Conservation (phyloP, 768 basidiomycete genomes). For the Suillus sp. region DNA sequence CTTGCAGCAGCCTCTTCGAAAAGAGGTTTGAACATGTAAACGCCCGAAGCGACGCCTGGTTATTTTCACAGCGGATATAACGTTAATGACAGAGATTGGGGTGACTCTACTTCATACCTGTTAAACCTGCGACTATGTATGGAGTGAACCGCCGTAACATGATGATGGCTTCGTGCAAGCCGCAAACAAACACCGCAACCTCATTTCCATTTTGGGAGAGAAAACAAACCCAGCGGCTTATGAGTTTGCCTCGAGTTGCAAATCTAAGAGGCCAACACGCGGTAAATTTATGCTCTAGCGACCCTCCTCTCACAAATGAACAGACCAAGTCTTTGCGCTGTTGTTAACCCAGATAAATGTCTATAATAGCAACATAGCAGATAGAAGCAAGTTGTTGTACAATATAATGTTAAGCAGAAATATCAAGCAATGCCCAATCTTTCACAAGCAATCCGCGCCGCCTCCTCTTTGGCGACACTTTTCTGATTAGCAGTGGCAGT, state of each 20-base stretch:
- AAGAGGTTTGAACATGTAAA: slow-evolving; percentile 66
- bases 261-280: background rate
- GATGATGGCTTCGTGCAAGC: slow-evolving; percentile 20
- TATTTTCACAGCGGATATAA: slow-evolving; percentile 8
- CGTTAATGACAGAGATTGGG: slow-evolving; percentile 7
- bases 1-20: slow-evolving; percentile 25
- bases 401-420: slow-evolving; percentile 5
- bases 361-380: background rate
- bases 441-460: slow-evolving; percentile 47
- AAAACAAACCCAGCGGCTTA: slow-evolving; percentile 5
- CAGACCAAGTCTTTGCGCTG: background rate
- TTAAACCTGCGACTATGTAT: slow-evolving; percentile 54
- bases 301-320: background rate
- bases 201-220: background rate
- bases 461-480: slow-evolving; percentile 47
- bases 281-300: background rate
- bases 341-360: background rate
- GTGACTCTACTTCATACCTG: slow-evolving; percentile 44
- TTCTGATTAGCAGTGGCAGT: slow-evolving; percentile 47
- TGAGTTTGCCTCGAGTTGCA: background rate
- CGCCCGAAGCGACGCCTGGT: slow-evolving; percentile 60
- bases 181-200: background rate
- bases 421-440: slow-evolving; percentile 28
- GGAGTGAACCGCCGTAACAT: slow-evolving; percentile 48
- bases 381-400: slow-evolving; percentile 6